Conservation (phyloP, 1,139 yeast species). For the Wickerhamomyces sp. region DNA sequence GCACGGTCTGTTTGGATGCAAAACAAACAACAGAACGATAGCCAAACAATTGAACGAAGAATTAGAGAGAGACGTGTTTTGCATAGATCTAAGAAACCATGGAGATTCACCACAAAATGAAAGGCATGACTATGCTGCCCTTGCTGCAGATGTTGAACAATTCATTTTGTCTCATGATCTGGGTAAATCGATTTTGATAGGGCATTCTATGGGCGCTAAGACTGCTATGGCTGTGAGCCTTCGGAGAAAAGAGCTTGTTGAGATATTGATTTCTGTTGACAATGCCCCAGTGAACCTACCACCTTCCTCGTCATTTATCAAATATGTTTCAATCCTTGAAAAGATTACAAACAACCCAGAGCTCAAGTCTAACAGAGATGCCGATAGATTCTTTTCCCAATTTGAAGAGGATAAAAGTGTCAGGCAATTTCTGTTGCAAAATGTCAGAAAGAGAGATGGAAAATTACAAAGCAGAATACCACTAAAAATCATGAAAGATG, state of each 20-base stretch:
- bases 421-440: constrained; percentile 78
- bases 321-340: constrained; percentile 59
- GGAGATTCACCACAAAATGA: constrained; percentile 79
- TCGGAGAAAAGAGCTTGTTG: constrained; percentile 59
- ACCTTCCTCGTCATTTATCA: constrained; percentile 57
- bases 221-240: constrained; percentile 85
- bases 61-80: constrained; percentile 48
- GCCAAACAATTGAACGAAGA: constrained; percentile 41
- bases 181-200: constrained; percentile 58
- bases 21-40: constrained; percentile 70
- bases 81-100: constrained; percentile 83
- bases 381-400: constrained; percentile 55
- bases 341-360: constrained; percentile 41
- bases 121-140: constrained; percentile 71
- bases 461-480: constrained; percentile 56
- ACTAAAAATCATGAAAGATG: constrained; percentile 56
- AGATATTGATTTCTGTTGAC: constrained; percentile 73
- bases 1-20: constrained; percentile 90
- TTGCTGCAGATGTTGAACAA: constrained; percentile 79
- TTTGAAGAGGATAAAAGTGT: constrained; percentile 57
- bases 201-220: constrained; percentile 98
- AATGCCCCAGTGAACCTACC: constrained; percentile 77
- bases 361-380: constrained; percentile 55
- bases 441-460: constrained; percentile 44
- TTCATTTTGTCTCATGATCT: constrained; percentile 51